Conservation (phyloP, 2,329 filamentous ascomycete genomes). For the Diaporthe sp. region DNA sequence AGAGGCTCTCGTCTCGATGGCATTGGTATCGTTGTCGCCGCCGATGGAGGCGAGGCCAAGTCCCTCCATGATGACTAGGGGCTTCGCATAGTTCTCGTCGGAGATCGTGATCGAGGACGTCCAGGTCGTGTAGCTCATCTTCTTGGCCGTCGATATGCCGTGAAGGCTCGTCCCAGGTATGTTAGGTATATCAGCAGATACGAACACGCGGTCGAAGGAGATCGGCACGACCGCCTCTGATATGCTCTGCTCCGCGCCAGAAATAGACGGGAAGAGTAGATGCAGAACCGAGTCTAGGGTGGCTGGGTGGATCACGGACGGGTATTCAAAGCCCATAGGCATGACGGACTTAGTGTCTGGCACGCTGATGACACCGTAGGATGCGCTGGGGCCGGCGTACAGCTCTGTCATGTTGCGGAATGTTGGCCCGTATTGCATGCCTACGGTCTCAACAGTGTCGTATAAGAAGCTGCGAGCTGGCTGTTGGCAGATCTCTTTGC, state of each 20-base stretch:
- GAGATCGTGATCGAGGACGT: not conserved
- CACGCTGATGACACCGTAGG: constrained; percentile 5
- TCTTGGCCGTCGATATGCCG: constrained; percentile 21
- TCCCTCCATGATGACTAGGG: constrained; percentile 25
- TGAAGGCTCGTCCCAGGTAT: not conserved
- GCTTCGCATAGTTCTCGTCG: not conserved
- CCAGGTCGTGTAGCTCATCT: constrained; percentile 32
- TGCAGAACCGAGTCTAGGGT: constrained; percentile 13
- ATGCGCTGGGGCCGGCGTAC: not conserved
- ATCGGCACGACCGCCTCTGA: constrained; percentile 17
- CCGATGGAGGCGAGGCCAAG: constrained; percentile 19
- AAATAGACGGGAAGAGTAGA: constrained; percentile 28
- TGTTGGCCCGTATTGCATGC: constrained; percentile 14
- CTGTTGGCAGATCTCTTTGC: constrained; percentile 5
- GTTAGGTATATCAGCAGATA: not conserved
- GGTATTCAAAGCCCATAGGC: constrained; percentile 24
- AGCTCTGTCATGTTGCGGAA: constrained; percentile 29
- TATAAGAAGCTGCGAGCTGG: constrained; percentile 24
- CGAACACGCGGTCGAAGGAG: constrained; percentile 35
- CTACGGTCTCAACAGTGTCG: constrained; percentile 18
- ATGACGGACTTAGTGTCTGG: constrained; percentile 23
- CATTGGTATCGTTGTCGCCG: not conserved
- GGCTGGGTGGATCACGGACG: constrained; percentile 22
- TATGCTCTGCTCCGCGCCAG: constrained; percentile 10
- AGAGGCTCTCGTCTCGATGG: constrained; percentile 2